Conservation (phyloP, 2,329 filamentous ascomycete species). For the Ophiocordyceps robertsii region DNA sequence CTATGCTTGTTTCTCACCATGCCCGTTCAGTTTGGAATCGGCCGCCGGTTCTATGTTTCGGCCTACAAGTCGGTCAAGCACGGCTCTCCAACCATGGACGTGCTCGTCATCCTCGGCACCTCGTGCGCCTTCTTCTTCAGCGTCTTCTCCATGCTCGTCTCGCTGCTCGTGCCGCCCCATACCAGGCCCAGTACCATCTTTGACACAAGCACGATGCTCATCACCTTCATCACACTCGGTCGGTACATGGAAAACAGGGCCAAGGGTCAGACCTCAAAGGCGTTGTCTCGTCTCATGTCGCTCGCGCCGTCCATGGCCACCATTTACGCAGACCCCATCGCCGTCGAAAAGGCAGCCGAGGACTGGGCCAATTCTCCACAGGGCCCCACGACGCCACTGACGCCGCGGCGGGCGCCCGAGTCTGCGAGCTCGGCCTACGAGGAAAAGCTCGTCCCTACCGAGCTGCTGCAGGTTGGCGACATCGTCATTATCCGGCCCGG, state of each 20-base stretch:
- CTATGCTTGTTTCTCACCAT: conserved; percentile 74
- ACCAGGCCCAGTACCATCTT: conserved; percentile 78
- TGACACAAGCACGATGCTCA: conserved; percentile 95
- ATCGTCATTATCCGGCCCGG: conserved; percentile 86
- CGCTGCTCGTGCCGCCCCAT: conserved; percentile 62
- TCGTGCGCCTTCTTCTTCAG: conserved; percentile 97
- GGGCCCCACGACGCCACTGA: conserved; percentile 26
- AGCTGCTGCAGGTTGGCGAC: conserved; percentile 87
- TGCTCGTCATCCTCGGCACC: conserved; percentile 84
- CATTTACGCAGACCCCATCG: conserved; percentile 90
- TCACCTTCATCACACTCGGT: conserved; percentile 86
- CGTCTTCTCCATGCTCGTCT: conserved; percentile 72
- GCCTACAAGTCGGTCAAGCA: conserved; percentile 92
- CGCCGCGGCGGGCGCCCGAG: conserved; percentile 15
- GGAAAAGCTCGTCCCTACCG: conserved; percentile 79
- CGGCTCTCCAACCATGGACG: conserved; percentile 91
- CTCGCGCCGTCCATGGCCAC: conserved; percentile 92
- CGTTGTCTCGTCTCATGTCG: conserved; percentile 87
- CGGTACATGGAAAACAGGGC: conserved; percentile 87
- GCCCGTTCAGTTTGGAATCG: conserved; percentile 92
- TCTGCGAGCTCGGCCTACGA: conserved; percentile 52
- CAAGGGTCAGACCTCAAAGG: conserved; percentile 92
- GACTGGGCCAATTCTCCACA: conserved; percentile 39
- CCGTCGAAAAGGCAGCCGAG: conserved; percentile 80
- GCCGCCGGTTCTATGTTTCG: conserved; percentile 82